Conservation (phyloP, 2,329 filamentous ascomycete genomes). For the Claviceps pazoutovae region DNA sequence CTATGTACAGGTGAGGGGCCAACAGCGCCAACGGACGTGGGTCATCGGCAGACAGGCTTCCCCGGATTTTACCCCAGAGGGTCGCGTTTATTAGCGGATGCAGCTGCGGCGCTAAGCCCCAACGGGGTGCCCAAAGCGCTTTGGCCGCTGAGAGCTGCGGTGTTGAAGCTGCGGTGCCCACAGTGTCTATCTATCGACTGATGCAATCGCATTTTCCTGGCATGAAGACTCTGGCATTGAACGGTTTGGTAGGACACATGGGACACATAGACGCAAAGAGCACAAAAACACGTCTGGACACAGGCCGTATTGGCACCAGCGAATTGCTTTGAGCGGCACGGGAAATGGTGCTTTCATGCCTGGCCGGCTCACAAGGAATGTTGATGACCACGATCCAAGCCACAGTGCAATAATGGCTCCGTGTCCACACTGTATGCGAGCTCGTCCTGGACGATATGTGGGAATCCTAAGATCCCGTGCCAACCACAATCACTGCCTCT, state of each 20-base stretch:
- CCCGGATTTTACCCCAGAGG: conserved; percentile 14
- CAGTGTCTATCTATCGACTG: not conserved
- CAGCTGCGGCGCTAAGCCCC: conserved; percentile 4
- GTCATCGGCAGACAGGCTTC: conserved; percentile 11
- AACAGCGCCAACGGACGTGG: conserved; percentile 5
- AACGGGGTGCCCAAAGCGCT: not conserved
- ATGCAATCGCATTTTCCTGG: not conserved
- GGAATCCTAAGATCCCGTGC: not conserved
- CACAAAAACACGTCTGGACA: too few relatives aligned
- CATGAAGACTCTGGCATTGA: not conserved
- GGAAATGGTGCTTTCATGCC: not conserved
- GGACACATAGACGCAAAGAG: too few relatives aligned
- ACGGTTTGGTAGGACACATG: too few relatives aligned
- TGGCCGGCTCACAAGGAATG: not conserved
- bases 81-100: conserved; percentile 7
- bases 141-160: not conserved
- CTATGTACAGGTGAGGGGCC: too few relatives aligned
- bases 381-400: not conserved
- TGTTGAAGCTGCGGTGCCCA: not conserved
- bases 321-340: not conserved
- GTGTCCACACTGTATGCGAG: not conserved
- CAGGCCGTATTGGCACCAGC: too few relatives aligned
- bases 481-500: not conserved
- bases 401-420: not conserved
- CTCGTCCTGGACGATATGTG: not conserved